phyloP scores from a whole-genome alignment of 257 asterid genomes.

The Thymus quinquecostatus region DNA sequence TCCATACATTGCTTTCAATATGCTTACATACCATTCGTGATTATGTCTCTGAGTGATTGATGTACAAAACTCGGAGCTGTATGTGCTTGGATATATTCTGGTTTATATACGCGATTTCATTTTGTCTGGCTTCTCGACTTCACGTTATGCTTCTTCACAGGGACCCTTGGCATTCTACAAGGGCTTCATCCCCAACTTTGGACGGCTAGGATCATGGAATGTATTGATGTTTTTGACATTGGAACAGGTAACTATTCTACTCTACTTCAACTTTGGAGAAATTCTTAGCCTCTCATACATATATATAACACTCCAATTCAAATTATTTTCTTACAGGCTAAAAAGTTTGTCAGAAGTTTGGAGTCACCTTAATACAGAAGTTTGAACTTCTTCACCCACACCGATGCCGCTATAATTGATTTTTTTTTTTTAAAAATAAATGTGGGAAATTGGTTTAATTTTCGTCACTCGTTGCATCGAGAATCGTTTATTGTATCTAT shows the following conservation, averaged over 20 bases:
- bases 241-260: conserved; percentile 69
- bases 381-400: not conserved
- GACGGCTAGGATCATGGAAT: conserved; percentile 95
- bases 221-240: conserved; percentile 91
- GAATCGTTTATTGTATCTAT: too few relatives aligned
- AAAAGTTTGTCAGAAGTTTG: conserved; percentile 60
- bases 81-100: too few relatives aligned
- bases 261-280: not conserved
- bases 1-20: not conserved
- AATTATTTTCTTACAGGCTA: conserved; percentile 59
- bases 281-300: not conserved
- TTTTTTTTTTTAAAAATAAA: too few relatives aligned
- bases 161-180: conserved; percentile 95
- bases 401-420: conserved; percentile 20
- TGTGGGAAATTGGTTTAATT: too few relatives aligned
- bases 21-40: too few relatives aligned
- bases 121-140: too few relatives aligned
- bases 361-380: conserved; percentile 55
- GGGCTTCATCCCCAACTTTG: conserved; percentile 95
- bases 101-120: too few relatives aligned
- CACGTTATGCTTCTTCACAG: conserved; percentile 44
- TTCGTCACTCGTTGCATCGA: too few relatives aligned
- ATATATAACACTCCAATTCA: not conserved
- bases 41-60: not conserved
- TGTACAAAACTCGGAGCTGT: too few relatives aligned